Percentiles rank a stretch among this genome's conserved stretches.
These are phyloP conservation scores for Leccinum subrobustum DNA, from an alignment of 1,284 basidiomycete species.

Conservation along the genomic window DNA sequence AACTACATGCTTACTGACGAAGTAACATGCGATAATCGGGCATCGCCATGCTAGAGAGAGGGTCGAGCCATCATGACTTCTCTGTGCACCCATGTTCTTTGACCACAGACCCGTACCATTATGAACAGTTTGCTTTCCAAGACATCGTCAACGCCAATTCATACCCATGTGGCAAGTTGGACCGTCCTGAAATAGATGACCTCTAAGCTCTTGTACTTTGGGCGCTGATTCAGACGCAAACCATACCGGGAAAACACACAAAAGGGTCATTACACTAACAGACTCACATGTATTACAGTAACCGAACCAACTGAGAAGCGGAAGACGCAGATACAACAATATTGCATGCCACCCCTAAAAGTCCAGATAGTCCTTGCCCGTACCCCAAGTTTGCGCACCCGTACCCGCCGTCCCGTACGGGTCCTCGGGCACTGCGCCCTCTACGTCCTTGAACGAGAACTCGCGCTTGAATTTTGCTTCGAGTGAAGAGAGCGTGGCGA, in stretches of 20 bases:
- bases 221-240: neutral
- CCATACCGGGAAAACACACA: neutral
- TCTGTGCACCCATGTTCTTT: too few relatives aligned
- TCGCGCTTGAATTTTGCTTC: constrained; percentile 76
- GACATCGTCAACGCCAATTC: too few relatives aligned
- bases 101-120: too few relatives aligned
- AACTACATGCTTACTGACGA: too few relatives aligned
- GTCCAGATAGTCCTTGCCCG: constrained; percentile 66
- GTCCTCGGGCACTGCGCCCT: constrained; percentile 53
- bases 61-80: too few relatives aligned
- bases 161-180: too few relatives aligned
- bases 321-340: neutral
- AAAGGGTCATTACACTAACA: neutral
- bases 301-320: neutral
- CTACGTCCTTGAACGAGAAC: constrained; percentile 71
- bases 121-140: too few relatives aligned
- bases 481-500: constrained; percentile 68
- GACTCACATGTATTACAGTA: constrained; percentile 8
- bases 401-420: constrained; percentile 51
- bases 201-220: neutral
- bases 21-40: too few relatives aligned
- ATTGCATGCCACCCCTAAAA: constrained; percentile 39
- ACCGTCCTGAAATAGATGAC: too few relatives aligned
- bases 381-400: constrained; percentile 39
- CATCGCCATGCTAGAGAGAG: too few relatives aligned